Base-by-base conservation (phyloP, 2,329 filamentous ascomycete species). In the Aureobasidium sp. region DNA sequence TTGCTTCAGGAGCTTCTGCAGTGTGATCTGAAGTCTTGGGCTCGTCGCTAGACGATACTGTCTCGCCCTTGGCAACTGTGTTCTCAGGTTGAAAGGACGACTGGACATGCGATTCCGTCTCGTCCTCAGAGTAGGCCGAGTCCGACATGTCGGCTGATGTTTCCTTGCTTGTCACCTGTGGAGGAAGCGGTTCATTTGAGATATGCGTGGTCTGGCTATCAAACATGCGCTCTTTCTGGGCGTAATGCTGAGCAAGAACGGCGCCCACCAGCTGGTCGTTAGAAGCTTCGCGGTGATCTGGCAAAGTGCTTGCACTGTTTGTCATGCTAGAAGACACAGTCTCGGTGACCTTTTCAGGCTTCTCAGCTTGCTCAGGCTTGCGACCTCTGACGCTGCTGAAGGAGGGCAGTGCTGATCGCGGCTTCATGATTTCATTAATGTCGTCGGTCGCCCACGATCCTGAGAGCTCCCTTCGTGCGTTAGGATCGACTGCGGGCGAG, bases 311-410 rank as follows among this genome's bases (percentile, higher is more conserved):
- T 49, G 68, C 64, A 6, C 73, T 74, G 39, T 70, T 70, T 9
- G 72, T 71, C 65, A 75, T 69, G 6, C 72, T 73, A 7, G 73
- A 72, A 12, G 74, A 71, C 12, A 75, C 70, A 5, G 74, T 78
- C 66, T 78, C 76, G 12, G 81, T 80, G 37, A 80, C 77, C 64
- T 82, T 81, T 53, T 79, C 87, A 22, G 79, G 76, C 42, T 81
- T 76, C 0, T 76, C 76, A 27, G 66, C 66, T 60, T 37, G 63
- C 62, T 72, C 63, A 42, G 76, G 80, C 8, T 74, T 70, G 66
- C 84, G 85, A 72, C 83, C 85, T 81, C 29, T 81, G 25, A 92
- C 79, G 68, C 89, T 91, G 20, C 88, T 88, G 72, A 92, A 92
- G 1, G 82, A 87, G 1, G 89, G 89, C 41, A 92, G 75, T 1